phyloP scores from a whole-genome alignment of 306 rosid genomes.

The Abrus precatorius region DNA sequence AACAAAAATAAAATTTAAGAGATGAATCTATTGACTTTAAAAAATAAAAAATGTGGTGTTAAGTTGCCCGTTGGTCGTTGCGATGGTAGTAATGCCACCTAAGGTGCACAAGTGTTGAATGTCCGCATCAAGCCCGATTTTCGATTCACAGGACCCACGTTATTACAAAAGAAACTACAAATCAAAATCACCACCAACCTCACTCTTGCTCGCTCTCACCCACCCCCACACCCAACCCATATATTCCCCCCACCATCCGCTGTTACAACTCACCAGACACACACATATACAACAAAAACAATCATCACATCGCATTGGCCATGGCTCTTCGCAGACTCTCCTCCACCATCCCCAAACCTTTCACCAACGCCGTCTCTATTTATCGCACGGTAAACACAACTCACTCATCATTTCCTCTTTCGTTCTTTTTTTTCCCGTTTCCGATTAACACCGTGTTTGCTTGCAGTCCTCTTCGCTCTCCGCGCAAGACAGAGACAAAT shows the following conservation, averaged over 20 bases:
- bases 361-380: conserved; percentile 55
- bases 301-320: conserved; percentile 53
- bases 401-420: background rate
- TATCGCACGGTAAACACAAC: conserved; percentile 59
- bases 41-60: no score
- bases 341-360: conserved; percentile 56
- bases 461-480: conserved; percentile 77
- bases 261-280: background rate
- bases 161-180: background rate
- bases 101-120: background rate
- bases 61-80: no score
- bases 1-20: no score
- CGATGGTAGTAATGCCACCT: no score
- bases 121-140: background rate
- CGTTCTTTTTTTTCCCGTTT: background rate
- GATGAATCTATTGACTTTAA: no score
- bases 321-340: conserved; percentile 81
- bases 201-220: conserved; percentile 13
- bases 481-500: conserved; percentile 60
- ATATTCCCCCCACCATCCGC: background rate
- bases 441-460: conserved; percentile 2
- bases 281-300: no score
- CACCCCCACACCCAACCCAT: conserved; percentile 32
- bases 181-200: conserved; percentile 47
- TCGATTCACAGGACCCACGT: conserved; percentile 31